Evolutionary conservation across 2,329 filamentous ascomycete species (phyloP).

Genomic region (Aspergillus bombycis): DNA sequence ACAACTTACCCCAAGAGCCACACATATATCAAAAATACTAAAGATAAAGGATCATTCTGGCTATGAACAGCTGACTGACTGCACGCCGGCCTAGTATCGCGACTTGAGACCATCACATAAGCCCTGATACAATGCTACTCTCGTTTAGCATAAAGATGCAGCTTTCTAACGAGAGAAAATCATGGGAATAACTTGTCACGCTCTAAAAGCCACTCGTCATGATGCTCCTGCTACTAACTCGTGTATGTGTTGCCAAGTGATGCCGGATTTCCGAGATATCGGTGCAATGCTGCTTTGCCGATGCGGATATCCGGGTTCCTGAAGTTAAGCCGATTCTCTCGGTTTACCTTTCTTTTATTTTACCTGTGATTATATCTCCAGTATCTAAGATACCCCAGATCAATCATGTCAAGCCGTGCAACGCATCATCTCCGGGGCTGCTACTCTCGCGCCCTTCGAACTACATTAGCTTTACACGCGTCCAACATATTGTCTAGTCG

Average conservation of each 20-base stretch:
- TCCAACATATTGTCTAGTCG: not conserved
- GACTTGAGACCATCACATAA: too few relatives aligned
- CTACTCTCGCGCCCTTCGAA: not conserved
- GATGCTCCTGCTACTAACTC: not conserved
- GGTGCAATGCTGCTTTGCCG: not conserved
- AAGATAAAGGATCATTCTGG: too few relatives aligned
- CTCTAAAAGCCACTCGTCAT: not conserved
- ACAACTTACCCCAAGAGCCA: too few relatives aligned
- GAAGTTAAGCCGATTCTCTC: not conserved
- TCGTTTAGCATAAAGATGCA: too few relatives aligned
- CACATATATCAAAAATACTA: too few relatives aligned
- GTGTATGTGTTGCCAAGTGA: not conserved
- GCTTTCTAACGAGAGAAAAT: not conserved
- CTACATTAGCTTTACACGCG: not conserved
- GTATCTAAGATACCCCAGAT: not conserved
- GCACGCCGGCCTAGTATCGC: too few relatives aligned
- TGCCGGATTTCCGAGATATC: not conserved
- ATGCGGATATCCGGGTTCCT: not conserved
- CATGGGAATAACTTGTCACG: not conserved
- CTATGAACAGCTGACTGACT: too few relatives aligned
- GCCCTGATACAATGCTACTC: too few relatives aligned
- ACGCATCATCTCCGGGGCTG: not conserved
- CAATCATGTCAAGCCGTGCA: not conserved
- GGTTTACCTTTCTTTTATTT: not conserved
- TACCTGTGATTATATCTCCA: not conserved